phyloP scores from a whole-genome alignment of 768 basidiomycete species.

The Lentinula sp. region DNA sequence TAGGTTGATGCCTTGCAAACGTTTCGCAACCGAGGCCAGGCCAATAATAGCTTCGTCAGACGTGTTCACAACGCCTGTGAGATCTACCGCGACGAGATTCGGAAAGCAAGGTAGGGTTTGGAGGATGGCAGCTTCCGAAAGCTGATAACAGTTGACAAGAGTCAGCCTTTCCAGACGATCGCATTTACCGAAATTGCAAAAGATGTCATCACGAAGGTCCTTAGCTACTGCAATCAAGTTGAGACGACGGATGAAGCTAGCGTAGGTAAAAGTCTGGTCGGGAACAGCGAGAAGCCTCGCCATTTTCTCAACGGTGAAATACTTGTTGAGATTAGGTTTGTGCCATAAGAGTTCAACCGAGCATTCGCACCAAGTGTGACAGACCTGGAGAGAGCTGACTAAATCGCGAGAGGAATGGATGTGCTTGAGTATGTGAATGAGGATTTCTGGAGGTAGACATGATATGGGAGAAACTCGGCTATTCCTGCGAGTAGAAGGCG shows the following conservation, averaged over 20 bases:
- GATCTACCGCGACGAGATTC: slow-evolving; percentile 82
- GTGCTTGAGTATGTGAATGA: slow-evolving; percentile 88
- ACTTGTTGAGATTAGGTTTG: slow-evolving; percentile 70
- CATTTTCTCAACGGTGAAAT: slow-evolving; percentile 72
- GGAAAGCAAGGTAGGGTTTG: slow-evolving; percentile 63
- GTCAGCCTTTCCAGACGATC: slow-evolving; percentile 84
- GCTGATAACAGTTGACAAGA: slow-evolving; percentile 67
- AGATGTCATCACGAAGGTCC: slow-evolving; percentile 68
- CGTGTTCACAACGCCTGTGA: slow-evolving; percentile 64
- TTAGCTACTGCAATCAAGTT: slow-evolving; percentile 74
- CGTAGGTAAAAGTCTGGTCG: slow-evolving; percentile 80
- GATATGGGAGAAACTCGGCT: slow-evolving; percentile 51
- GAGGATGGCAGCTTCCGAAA: slow-evolving; percentile 59
- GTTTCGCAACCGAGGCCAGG: slow-evolving; percentile 62
- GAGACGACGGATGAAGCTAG: slow-evolving; percentile 82
- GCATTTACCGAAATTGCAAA: slow-evolving; percentile 67
- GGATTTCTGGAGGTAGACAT: slow-evolving; percentile 80
- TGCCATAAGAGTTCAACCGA: slow-evolving; percentile 95
- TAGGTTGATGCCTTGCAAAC: slow-evolving; percentile 89
- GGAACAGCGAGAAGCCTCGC: slow-evolving; percentile 57
- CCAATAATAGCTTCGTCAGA: slow-evolving; percentile 67
- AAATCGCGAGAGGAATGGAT: slow-evolving; percentile 72
- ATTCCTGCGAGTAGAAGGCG: slow-evolving; percentile 11
- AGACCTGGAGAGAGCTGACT: slow-evolving; percentile 71
- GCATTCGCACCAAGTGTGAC: slow-evolving; percentile 92